Conservation (phyloP, 495 filamentous ascomycete species). For the Friedmanniomyces endolithicus region DNA sequence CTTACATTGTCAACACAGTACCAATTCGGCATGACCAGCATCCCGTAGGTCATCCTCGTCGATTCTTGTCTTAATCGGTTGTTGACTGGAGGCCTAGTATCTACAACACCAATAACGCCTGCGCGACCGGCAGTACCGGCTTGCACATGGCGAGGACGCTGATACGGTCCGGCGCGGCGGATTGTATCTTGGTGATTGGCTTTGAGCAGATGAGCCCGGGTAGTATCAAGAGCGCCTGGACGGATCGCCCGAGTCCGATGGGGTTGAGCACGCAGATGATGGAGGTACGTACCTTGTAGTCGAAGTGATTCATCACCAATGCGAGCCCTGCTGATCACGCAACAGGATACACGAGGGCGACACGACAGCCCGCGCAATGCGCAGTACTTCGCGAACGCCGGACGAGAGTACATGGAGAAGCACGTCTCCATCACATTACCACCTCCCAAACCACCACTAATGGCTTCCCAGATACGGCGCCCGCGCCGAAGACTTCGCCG, state of each 20-base stretch:
- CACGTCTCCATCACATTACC: too few species aligned
- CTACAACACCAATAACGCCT: constrained; percentile 98
- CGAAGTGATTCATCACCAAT: constrained; percentile 65
- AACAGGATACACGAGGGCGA: too few species aligned
- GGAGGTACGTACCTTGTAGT: constrained; percentile 38
- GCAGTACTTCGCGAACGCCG: constrained; percentile 94
- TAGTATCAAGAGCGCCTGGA: constrained; percentile 61
- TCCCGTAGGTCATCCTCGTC: constrained; percentile 31
- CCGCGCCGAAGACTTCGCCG: constrained; percentile 75
- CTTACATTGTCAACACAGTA: constrained; percentile 34
- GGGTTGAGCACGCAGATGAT: constrained; percentile 64
- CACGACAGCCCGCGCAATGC: constrained; percentile 30
- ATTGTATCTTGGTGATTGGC: constrained; percentile 85
- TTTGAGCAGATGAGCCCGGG: constrained; percentile 98
- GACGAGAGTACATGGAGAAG: constrained; percentile 91
- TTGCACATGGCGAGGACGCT: constrained; percentile 70
- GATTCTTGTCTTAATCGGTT: too few species aligned
- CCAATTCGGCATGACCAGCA: constrained; percentile 94
- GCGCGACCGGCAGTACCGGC: constrained; percentile 83
- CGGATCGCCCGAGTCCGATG: constrained; percentile 66
- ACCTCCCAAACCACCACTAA: background rate
- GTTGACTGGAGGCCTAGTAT: constrained; percentile 32
- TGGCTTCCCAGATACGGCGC: constrained; percentile 36
- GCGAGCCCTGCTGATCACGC: constrained; percentile 50
- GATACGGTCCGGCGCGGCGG: constrained; percentile 65